phyloP scores from a whole-genome alignment of 306 rosid genomes.

The Cucurbita ficifolia region DNA sequence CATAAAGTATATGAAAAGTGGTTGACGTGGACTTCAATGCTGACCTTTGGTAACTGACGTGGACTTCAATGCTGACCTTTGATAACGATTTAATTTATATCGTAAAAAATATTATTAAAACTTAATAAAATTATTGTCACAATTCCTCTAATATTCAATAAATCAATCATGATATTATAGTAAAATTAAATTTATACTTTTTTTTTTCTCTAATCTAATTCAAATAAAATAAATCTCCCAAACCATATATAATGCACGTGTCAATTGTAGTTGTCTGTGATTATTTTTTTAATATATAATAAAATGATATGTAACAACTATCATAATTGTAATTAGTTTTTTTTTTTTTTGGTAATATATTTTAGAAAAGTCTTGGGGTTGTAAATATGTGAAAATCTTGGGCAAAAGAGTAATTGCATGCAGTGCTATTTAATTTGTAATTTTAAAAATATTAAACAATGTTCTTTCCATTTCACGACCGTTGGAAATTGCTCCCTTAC shows the following conservation, averaged over 20 bases:
- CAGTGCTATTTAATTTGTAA: not conserved
- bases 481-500: not conserved
- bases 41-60: not conserved
- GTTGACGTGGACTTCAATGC: conserved; percentile 2
- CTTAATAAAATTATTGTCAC: not conserved
- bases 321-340: too few species aligned
- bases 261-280: not conserved
- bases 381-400: not conserved
- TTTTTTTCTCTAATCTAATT: not conserved
- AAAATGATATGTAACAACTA: not conserved
- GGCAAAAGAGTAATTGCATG: not conserved
- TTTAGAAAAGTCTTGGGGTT: not conserved
- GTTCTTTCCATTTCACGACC: not conserved
- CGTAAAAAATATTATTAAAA: too few species aligned
- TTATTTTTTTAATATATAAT: not conserved
- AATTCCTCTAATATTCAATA: not conserved
- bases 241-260: not conserved
- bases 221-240: not conserved
- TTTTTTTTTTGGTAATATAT: too few species aligned
- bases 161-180: not conserved
- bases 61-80: not conserved
- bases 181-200: not conserved
- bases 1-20: not conserved
- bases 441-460: not conserved
- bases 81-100: too few species aligned